phyloP scores from a whole-genome alignment of 176 grass and related monocot species.

The Carex parvula region DNA sequence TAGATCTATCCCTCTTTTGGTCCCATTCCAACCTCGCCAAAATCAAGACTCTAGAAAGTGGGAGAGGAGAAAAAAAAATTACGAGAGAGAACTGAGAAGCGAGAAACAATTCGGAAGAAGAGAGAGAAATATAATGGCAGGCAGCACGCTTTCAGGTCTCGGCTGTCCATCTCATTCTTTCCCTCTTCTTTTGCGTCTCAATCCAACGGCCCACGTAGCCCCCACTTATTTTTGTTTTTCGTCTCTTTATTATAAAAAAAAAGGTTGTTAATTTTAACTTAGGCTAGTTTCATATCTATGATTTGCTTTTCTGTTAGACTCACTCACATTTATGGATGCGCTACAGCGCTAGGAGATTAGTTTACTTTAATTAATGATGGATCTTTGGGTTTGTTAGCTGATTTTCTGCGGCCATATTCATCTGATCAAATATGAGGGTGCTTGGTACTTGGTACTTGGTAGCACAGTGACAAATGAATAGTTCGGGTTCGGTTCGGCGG shows the following conservation, averaged over 20 bases:
- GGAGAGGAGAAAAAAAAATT: not conserved
- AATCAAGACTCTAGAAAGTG: not conserved
- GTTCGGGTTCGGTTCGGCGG: too few relatives aligned
- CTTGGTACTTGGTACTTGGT: too few relatives aligned
- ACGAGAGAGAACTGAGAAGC: too few relatives aligned
- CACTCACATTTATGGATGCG: not conserved
- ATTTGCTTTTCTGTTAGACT: too few relatives aligned
- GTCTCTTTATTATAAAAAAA: not conserved
- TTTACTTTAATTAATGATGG: not conserved
- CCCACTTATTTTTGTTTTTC: constrained; percentile 9
- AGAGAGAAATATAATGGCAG: constrained; percentile 61
- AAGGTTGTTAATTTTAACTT: not conserved
- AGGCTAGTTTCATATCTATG: not conserved
- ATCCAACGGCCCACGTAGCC: constrained; percentile 16
- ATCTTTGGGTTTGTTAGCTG: not conserved
- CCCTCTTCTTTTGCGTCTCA: constrained; percentile 43
- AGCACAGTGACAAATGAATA: too few relatives aligned
- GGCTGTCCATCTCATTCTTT: constrained; percentile 56
- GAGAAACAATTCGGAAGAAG: not conserved
- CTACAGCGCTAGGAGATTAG: not conserved
- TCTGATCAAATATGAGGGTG: not conserved
- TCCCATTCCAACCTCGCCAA: constrained; percentile 19
- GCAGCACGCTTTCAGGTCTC: constrained; percentile 90
- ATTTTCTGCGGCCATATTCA: not conserved
- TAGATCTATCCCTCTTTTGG: constrained; percentile 28